Evolutionary conservation across 768 basidiomycete species (phyloP), one percentile per base, ranked within the genome.

Genomic region (Termitomyces sp.): DNA sequence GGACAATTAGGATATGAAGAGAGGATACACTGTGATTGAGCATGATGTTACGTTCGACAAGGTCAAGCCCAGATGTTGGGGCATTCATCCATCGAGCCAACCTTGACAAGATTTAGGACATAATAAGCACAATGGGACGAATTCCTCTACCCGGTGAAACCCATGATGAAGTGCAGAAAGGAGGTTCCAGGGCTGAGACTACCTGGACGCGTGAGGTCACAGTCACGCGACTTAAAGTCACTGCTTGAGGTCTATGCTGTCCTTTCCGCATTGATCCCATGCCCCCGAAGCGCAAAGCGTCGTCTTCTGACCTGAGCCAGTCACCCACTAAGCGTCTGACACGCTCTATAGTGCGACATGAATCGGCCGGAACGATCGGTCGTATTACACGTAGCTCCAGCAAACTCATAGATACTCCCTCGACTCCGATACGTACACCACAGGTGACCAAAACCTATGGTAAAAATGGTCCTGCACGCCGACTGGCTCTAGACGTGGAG

Each of bases 81-180:
- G 90, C 87, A 70, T 92, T 90, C 30, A 86, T 80, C 90, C 89
- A 91, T 62, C 90, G 81, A 44, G 88, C 90, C 53, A 92, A 73
- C 47, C 90, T 91, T 62, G 26, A 54, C 35, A 58, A 50, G 49
- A 22, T 22, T 56, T 58, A 60, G 52, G 35, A 36, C n/a, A 58
- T 18, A 41, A 57, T 30, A 18, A 55, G 40, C 38, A n/a, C 24
- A 18, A 52, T 1, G 36, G 40, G 52, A 41, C 26, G 5, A 35
- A 62, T 90, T 90, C 47, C 36, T 66, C 32, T 65, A 83, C 85
- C 84, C 85, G 52, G 85, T 87, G 44, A 86, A 83, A 41, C 85
- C 85, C 85, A 86, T 84, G 7, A 58, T 35, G 22, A 30, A 56
- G 32, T n/a, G 8, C 43, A 35, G 41, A 18, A n/a, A 13, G n/a